A percentile compares a stretch with the other conserved stretches of the same genome.
Evolutionary conservation across 2,329 filamentous ascomycete genomes (phyloP).

Genomic region (Phyllosticta citriasiana): DNA sequence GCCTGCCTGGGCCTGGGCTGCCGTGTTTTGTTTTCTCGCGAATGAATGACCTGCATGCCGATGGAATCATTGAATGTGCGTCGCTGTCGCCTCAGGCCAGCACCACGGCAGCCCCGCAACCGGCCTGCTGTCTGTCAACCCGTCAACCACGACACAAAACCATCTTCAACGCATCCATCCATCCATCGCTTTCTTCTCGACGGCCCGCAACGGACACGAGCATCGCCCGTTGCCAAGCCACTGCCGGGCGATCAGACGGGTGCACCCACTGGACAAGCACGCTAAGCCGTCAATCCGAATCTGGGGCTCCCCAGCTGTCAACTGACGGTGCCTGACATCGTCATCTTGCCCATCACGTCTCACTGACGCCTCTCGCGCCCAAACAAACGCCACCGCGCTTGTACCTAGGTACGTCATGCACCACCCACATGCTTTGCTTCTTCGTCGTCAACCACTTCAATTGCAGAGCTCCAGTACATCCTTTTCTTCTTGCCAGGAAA

Average conservation of each 20-base stretch:
- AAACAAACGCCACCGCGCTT: not conserved
- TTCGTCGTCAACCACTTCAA: not conserved
- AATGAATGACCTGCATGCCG: constrained; percentile 15
- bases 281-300: not conserved
- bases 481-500: not conserved
- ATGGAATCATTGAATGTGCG: not conserved
- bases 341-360: not conserved
- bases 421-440: not conserved
- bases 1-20: constrained; percentile 5
- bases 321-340: not conserved
- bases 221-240: constrained; percentile 4
- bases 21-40: constrained; percentile 22
- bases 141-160: too few species aligned
- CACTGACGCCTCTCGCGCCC: not conserved
- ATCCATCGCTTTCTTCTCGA: not conserved
- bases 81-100: not conserved
- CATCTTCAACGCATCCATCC: not conserved
- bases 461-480: not conserved
- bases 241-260: constrained; percentile 8
- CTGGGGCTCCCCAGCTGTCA: not conserved
- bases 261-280: not conserved
- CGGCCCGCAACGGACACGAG: not conserved
- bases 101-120: not conserved
- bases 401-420: not conserved
- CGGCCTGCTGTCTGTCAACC: not conserved